Base-by-base conservation (phyloP, 2,329 filamentous ascomycete genomes). In the Botrytis paeoniae region DNA sequence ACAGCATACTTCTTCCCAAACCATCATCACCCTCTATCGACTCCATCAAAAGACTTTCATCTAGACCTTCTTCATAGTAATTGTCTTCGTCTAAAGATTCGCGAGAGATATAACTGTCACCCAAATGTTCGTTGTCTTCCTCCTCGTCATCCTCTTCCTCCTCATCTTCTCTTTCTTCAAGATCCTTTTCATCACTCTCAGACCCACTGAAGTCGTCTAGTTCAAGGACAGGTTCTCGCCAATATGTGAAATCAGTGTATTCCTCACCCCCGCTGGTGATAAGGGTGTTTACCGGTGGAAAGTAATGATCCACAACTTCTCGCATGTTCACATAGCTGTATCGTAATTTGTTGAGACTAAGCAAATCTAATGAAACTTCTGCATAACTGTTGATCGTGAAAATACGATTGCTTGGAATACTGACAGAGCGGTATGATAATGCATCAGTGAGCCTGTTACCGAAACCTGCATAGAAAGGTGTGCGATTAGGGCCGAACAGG, bases 351-450 rank as follows among this genome's bases (percentile, higher is more conserved):
- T 97, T 98, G 71, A 98, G 87, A 75, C 91, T 95, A 61, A 98
- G 85, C 62, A 99, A 85, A 81, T 98, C 95, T 35, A 99, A 85
- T 41, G 92, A 95, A 43, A 99, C 95, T 82, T 99, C 96, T 1
- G 95, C 95, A 80, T 98, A 97, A 71, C 93, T 96, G 82, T 99
- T 99, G 86, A 99, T 99, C 25, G 96, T 98, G 82, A 99, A 99
- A 78, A 99, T 99, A 70, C 96, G 89, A 37, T 92, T 97, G 70
- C 93, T 92, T 0, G 96, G 96, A 59, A 99, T 97, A 81, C 97
- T 97, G 71, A 99, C 96, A 8, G 93, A 96, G 74, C 96, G 92
- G 81, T 99, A 99, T 70, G 93, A 97, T 74, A 99, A 89, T 71
- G 97, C 96, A 81, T 99, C 97, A 0, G 97, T 99, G 73, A 99